These are phyloP conservation scores for Claviceps africana DNA, from an alignment of 2,329 filamentous ascomycete genomes.

Conservation along the genomic window DNA sequence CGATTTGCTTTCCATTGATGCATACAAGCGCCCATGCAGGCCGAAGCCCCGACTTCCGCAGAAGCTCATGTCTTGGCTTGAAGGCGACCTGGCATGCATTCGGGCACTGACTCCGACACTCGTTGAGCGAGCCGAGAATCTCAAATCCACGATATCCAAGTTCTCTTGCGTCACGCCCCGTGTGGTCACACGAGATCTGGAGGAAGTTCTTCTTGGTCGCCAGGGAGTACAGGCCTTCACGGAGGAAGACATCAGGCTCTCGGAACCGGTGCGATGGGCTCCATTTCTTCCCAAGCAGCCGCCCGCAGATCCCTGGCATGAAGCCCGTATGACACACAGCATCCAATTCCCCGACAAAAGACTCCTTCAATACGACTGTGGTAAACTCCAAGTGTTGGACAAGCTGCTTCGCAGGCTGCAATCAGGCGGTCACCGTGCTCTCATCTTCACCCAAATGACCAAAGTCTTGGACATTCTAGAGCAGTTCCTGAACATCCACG, in stretches of 20 bases:
- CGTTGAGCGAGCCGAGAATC: conserved; percentile 53
- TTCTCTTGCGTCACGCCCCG: conserved; percentile 89
- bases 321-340: conserved; percentile 78
- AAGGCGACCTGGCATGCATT: conserved; percentile 51
- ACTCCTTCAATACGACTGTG: conserved; percentile 93
- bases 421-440: conserved; percentile 75
- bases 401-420: conserved; percentile 75
- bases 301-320: conserved; percentile 73
- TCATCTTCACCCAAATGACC: conserved; percentile 99
- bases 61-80: conserved; percentile 60
- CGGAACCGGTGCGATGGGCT: conserved; percentile 39
- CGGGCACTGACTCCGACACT: conserved; percentile 59
- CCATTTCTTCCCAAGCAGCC: conserved; percentile 43
- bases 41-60: conserved; percentile 46
- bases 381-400: conserved; percentile 85
- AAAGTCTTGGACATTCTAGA: conserved; percentile 96
- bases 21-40: conserved; percentile 43
- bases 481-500: conserved; percentile 94
- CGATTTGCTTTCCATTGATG: conserved; percentile 54
- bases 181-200: conserved; percentile 68
- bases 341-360: conserved; percentile 96
- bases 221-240: conserved; percentile 43
- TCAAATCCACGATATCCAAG: conserved; percentile 67
- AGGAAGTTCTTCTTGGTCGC: conserved; percentile 50
- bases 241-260: conserved; percentile 41